A percentile compares a stretch with the other conserved stretches of the same genome.
Evolutionary conservation across 106 monocot genomes (phyloP).

Genomic region (Acorus gramineus): DNA sequence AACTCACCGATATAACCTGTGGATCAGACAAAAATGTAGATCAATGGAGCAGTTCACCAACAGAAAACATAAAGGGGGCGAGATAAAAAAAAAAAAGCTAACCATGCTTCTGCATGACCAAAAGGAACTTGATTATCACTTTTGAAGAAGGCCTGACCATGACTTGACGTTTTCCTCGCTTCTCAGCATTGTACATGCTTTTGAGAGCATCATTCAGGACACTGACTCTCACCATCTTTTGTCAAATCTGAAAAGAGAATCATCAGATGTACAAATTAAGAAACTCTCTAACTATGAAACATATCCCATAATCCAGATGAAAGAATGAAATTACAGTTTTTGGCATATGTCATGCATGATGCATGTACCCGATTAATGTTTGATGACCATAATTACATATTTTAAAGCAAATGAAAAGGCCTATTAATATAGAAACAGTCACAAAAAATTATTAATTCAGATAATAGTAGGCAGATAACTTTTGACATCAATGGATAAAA

Average conservation of each 20-base stretch:
- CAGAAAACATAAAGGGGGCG: neutral
- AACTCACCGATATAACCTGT: constrained; percentile 41
- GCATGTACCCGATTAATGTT: too few relatives aligned
- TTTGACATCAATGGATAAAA: too few relatives aligned
- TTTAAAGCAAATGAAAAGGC: too few relatives aligned
- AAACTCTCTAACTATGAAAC: too few relatives aligned
- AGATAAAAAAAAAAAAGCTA: neutral
- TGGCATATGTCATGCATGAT: too few relatives aligned
- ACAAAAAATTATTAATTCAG: too few relatives aligned
- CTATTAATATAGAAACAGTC: too few relatives aligned
- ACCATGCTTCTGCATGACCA: constrained; percentile 49
- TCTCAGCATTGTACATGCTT: constrained; percentile 47
- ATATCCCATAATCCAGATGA: too few relatives aligned
- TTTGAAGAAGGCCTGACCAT: constrained; percentile 38
- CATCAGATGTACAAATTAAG: neutral
- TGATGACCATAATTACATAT: too few relatives aligned
- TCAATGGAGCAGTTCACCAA: neutral
- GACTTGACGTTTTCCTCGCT: constrained; percentile 31
- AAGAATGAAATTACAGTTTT: too few relatives aligned
- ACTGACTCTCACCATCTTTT: constrained; percentile 34
- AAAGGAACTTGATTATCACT: constrained; percentile 43
- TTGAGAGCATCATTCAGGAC: constrained; percentile 38
- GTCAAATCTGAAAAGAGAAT: neutral
- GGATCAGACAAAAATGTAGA: neutral
- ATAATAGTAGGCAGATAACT: too few relatives aligned